phyloP scores from a whole-genome alignment of 139 green algal species.

The Chlamydomonas sphaeroides region DNA sequence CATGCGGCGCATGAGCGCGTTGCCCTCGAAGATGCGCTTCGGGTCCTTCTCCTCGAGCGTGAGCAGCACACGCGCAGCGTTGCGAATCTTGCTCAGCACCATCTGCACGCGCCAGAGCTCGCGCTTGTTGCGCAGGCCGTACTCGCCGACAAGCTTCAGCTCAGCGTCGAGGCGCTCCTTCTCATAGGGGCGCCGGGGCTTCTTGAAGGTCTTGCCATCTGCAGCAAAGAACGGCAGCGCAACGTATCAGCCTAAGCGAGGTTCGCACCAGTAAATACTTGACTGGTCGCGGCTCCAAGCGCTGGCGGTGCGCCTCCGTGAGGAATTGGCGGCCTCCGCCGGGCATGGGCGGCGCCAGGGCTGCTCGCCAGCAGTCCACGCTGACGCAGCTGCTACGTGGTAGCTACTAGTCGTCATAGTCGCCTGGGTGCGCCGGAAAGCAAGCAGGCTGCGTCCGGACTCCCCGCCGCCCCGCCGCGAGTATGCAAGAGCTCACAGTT shows the following conservation, averaged over 20 bases:
- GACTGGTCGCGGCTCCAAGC: no score
- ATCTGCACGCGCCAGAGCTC: slow-evolving; percentile 99
- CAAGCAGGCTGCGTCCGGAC: no score
- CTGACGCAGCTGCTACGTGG: no score
- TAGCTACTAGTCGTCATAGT: no score
- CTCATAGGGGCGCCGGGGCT: slow-evolving; percentile 98
- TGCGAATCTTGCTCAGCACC: slow-evolving; percentile 89
- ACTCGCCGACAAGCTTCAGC: slow-evolving; percentile 99
- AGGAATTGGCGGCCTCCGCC: not conserved
- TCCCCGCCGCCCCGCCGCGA: not conserved
- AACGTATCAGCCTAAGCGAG: no score
- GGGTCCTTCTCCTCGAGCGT: slow-evolving; percentile 97
- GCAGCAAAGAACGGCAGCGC: slow-evolving; percentile 10
- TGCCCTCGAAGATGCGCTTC: slow-evolving; percentile 97
- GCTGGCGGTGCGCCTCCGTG: not conserved
- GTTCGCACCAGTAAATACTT: no score
- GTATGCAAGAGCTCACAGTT: slow-evolving; percentile 83
- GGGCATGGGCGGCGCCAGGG: not conserved
- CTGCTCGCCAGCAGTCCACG: not conserved
- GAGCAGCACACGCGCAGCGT: slow-evolving; percentile 94
- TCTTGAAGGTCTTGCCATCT: slow-evolving; percentile 99
- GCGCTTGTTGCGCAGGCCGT: slow-evolving; percentile 98
- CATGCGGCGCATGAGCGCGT: slow-evolving; percentile 95
- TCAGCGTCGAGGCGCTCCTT: slow-evolving; percentile 99
- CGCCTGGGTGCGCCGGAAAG: no score